Base-by-base conservation (phyloP, 441 rosid genomes). In the Mallotus repandus region DNA sequence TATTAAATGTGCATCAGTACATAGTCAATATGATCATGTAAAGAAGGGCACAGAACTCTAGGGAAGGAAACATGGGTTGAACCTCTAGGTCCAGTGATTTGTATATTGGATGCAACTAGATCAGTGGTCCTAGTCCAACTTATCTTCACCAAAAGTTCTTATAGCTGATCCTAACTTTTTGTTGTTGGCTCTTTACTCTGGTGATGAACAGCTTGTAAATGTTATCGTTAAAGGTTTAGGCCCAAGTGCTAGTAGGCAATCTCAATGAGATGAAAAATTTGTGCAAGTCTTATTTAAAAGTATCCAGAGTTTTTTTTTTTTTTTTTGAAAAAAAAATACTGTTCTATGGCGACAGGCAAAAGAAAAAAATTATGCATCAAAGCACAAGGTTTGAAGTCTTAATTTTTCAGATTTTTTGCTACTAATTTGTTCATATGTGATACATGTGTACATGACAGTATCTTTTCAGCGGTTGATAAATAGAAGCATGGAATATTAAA, bases 151-250 rank as follows among this genome's bases (percentile, higher is more conserved):
- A 38, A 55, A 46, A 54, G 65, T 48, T 57, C 12, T 54, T 45
- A 50, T 38, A 53, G 63, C 60, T 62, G 43, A 66, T 58, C 52
- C 45, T 69, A 69, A 72, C 68, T 63, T 68, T 68, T 59, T 67
- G 25, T 32, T 70, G 25, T 69, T 52, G 65, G 56, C 73, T 54
- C 71, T 66, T 77, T n/a, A 57, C 49, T 56, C 56, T 63, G 75
- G 64, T 68, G 66, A 68, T 68, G 76, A 69, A 68, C 80, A 78
- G 84, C 63, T 54, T 69, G 63, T 49, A 69, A 74, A 69, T 75
- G 38, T 41, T 63, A 41, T 61, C 52, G 50, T 71, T 63, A 46
- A 77, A 38, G 76, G 66, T 53, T 57, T 74, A 21, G 66, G 60
- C 76, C 57, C 21, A 22, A 66, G 59, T 61, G 56, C 74, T 74